A percentile compares a stretch with the other conserved stretches of the same genome.
phyloP scores from a whole-genome alignment of 139 green algal genomes.

The Coelastrella sp. region DNA sequence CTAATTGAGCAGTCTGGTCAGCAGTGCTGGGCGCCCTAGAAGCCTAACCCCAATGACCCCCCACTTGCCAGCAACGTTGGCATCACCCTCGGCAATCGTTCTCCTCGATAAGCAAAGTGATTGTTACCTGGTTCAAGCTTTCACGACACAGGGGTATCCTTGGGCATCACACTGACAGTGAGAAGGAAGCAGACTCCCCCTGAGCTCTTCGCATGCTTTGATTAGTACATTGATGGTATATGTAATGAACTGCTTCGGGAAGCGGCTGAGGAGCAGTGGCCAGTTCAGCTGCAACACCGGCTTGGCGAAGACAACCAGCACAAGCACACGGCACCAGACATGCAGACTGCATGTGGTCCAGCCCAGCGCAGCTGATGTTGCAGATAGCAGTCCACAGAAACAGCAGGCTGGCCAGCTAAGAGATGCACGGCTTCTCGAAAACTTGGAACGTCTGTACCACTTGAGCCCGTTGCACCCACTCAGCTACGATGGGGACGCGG shows the following conservation, averaged over 20 bases:
- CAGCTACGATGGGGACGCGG: neutral
- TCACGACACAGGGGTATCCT: no score
- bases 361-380: neutral
- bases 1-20: no score
- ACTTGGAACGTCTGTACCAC: constrained; percentile 33
- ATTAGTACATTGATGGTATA: neutral
- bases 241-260: neutral
- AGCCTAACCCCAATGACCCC: no score
- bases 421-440: neutral
- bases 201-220: neutral
- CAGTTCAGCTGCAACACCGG: neutral
- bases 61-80: no score
- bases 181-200: neutral
- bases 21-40: no score
- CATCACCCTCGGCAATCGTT: no score
- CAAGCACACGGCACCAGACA: neutral
- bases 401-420: neutral
- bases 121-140: no score
- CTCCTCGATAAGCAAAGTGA: no score
- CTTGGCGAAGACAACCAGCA: neutral
- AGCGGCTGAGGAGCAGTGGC: neutral
- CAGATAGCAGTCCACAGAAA: neutral
- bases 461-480: constrained; percentile 9
- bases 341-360: neutral
- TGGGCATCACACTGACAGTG: neutral